phyloP scores from a whole-genome alignment of 78 protist species.

The Protostelium mycophagum region DNA sequence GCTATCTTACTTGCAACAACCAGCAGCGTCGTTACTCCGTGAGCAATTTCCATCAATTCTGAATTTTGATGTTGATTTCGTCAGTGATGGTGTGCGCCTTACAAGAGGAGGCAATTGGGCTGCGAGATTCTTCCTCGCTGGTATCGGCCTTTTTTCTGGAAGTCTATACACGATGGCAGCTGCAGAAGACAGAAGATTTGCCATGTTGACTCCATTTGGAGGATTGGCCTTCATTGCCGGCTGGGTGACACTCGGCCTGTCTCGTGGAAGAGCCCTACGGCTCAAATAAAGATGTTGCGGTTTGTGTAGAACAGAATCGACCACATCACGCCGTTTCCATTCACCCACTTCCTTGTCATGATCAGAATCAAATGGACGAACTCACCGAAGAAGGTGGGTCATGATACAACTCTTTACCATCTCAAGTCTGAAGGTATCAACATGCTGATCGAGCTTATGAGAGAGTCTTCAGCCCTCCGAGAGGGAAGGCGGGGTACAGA shows the following conservation, averaged over 20 bases:
- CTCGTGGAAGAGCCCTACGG: neutral
- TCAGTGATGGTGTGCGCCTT: neutral
- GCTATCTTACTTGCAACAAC: neutral
- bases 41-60: neutral
- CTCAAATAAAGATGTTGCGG: too few relatives aligned
- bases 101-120: neutral
- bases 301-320: too few relatives aligned
- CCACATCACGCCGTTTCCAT: too few relatives aligned
- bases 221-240: conserved; percentile 47
- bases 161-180: conserved; percentile 26
- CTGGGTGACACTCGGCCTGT: conserved; percentile 39
- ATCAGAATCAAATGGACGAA: too few relatives aligned
- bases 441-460: too few relatives aligned
- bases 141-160: conserved; percentile 44
- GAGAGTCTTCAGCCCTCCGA: too few relatives aligned
- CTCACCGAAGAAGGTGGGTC: too few relatives aligned
- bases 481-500: too few relatives aligned
- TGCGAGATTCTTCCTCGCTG: conserved; percentile 31
- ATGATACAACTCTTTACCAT: too few relatives aligned
- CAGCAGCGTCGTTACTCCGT: neutral
- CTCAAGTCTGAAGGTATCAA: too few relatives aligned
- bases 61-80: too few relatives aligned
- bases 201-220: conserved; percentile 54
- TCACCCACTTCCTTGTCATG: too few relatives aligned
- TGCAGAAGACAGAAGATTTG: conserved; percentile 18